Evolutionary conservation across 148 eudicot species (phyloP).

Genomic region (Rhododendron mucronatum): DNA sequence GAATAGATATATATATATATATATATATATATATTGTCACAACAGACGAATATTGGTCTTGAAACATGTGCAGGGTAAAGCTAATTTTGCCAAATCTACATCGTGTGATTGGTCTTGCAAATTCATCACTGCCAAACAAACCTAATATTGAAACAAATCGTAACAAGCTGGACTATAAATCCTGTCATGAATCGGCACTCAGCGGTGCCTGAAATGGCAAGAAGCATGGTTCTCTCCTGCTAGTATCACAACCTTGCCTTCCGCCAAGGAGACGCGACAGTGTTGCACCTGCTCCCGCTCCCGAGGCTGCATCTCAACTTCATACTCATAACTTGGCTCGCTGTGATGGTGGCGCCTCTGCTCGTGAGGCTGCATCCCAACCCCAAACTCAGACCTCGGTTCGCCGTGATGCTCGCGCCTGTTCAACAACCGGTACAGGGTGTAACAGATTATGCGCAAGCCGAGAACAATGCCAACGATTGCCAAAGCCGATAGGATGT

Average conservation of each 20-base stretch:
- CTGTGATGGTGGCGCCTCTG: slow-evolving; percentile 6
- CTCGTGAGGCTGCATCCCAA: not conserved
- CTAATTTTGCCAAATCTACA: not conserved
- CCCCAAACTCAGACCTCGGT: not conserved
- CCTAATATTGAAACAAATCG: not conserved
- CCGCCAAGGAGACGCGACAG: not conserved
- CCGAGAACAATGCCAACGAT: slow-evolving; percentile 10
- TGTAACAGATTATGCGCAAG: slow-evolving; percentile 12
- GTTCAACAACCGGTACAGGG: slow-evolving; percentile 29
- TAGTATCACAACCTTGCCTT: slow-evolving; percentile 10
- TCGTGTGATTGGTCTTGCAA: not conserved
- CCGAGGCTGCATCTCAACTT: not conserved
- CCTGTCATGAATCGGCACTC: not conserved
- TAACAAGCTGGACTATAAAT: not conserved
- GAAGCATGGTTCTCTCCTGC: not conserved
- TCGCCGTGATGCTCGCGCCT: slow-evolving; percentile 9
- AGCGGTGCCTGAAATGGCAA: not conserved
- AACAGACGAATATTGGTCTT: not conserved
- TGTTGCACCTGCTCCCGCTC: not conserved
- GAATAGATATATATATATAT: too few relatives aligned
- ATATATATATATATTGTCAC: too few relatives aligned
- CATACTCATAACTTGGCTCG: not conserved
- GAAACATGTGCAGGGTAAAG: not conserved
- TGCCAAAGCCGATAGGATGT: slow-evolving; percentile 10
- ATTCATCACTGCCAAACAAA: not conserved